phyloP scores from a whole-genome alignment of 2,329 filamentous ascomycete species.

The Diaporthe capsici region DNA sequence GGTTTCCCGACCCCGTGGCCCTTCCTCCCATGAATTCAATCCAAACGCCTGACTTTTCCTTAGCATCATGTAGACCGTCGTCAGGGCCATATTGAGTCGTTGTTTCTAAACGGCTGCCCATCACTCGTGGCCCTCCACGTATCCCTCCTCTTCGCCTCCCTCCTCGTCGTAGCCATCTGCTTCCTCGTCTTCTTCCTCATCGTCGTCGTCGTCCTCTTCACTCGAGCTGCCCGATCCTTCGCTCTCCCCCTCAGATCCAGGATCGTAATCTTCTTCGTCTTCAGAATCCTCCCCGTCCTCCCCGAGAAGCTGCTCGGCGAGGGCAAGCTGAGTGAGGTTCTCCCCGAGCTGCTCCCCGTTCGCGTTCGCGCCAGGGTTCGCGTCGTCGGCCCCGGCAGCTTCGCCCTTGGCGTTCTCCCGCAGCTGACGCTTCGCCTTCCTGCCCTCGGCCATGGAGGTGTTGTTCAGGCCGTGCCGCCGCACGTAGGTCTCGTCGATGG shows the following conservation, averaged over 20 bases:
- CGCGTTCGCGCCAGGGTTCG: slow-evolving; percentile 49
- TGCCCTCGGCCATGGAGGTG: slow-evolving; percentile 76
- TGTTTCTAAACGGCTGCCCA: not conserved
- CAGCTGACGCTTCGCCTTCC: slow-evolving; percentile 74
- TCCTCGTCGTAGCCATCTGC: slow-evolving; percentile 53
- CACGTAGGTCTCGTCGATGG: slow-evolving; percentile 75
- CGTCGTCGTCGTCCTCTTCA: slow-evolving; percentile 68
- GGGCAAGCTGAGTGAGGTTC: slow-evolving; percentile 64
- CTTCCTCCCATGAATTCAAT: not conserved
- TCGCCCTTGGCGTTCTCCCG: slow-evolving; percentile 70
- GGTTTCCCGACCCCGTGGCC: not conserved
- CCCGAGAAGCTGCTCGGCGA: slow-evolving; percentile 66
- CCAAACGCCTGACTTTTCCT: slow-evolving; percentile 23
- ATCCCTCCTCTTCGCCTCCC: slow-evolving; percentile 47
- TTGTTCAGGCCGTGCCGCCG: slow-evolving; percentile 74
- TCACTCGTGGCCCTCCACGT: slow-evolving; percentile 41
- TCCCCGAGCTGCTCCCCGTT: slow-evolving; percentile 55
- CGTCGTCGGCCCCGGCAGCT: slow-evolving; percentile 49
- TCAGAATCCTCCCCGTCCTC: slow-evolving; percentile 74
- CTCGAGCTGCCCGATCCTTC: slow-evolving; percentile 67
- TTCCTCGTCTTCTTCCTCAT: slow-evolving; percentile 58
- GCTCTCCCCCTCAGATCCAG: slow-evolving; percentile 71
- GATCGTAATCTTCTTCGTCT: slow-evolving; percentile 78
- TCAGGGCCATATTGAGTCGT: not conserved
- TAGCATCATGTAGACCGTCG: not conserved